Conservation (phyloP, 768 basidiomycete species). For the Lactarius quietus region DNA sequence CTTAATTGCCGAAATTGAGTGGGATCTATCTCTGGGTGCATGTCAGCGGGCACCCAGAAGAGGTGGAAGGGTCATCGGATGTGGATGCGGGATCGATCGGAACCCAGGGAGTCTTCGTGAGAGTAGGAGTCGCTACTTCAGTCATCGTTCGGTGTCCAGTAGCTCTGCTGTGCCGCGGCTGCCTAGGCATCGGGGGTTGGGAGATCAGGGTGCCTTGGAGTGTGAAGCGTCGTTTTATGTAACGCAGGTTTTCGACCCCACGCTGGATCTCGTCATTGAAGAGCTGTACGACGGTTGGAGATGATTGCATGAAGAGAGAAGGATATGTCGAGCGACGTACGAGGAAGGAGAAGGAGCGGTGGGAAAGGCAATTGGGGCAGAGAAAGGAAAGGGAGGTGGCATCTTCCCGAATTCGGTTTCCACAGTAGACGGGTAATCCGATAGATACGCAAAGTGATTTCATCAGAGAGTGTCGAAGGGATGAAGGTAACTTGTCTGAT, state of each 20-base stretch:
- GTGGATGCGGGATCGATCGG: slow-evolving; percentile 39
- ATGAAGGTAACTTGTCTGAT: no score
- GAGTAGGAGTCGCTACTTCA: slow-evolving; percentile 39
- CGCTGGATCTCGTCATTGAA: slow-evolving; percentile 82
- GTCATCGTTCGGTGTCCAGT: slow-evolving; percentile 39
- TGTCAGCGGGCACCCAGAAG: slow-evolving; percentile 97
- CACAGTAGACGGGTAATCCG: no score
- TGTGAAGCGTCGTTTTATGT: slow-evolving; percentile 80
- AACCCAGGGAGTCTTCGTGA: slow-evolving; percentile 42
- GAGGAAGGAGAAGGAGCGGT: not conserved
- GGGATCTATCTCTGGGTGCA: slow-evolving; percentile 97
- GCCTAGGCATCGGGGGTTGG: slow-evolving; percentile 68
- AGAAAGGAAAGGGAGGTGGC: not conserved
- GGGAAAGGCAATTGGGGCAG: not conserved
- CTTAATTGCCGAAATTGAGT: slow-evolving; percentile 94
- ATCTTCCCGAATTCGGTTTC: no score
- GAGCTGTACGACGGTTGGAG: slow-evolving; percentile 50
- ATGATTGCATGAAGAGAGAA: not conserved
- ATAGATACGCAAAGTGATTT: no score
- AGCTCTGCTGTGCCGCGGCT: slow-evolving; percentile 32
- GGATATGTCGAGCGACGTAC: not conserved
- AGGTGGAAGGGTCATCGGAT: slow-evolving; percentile 78
- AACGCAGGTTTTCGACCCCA: slow-evolving; percentile 80
- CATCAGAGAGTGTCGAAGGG: no score
- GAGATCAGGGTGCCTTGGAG: slow-evolving; percentile 80